Base-by-base conservation (phyloP, 768 basidiomycete genomes). In the Cyclocybe aegerita region DNA sequence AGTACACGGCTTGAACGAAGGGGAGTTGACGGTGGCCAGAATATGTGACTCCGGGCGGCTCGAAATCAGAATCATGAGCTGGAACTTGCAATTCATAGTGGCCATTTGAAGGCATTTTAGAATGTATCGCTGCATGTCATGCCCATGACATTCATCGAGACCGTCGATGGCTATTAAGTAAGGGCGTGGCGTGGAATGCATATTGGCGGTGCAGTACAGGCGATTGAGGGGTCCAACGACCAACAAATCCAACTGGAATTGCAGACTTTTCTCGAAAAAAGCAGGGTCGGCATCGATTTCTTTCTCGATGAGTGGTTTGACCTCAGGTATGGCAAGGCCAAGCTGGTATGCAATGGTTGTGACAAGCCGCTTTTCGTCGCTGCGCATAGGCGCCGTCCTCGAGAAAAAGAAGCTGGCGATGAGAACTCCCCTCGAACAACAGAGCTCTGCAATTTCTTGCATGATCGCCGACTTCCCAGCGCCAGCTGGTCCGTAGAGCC, bases 361-460 rank as follows among this genome's bases (percentile, higher is more conserved):
- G 6, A 71, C 48, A 7, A 72, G 58, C n/a, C 59, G 57, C 15
- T 51, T 52, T 7, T 59, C 60, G 5, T 58, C 57, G 2, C 58
- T 60, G 5, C 67, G 55, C 29, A 58, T 59, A 9, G 52, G 39
- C 37, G 61, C 62, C 12, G 60, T 59, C 12, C 63, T 50, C 0
- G 68, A 70, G 57, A 71, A 69, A 53, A 72, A 72, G 59, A 72
- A 72, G 35, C 63, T 67, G 0, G 64, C 68, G 32, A 61, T 65
- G 9, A 71, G 60, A 6, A 10, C 42, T 16, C 49, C 54, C 30
- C 23, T 14, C 39, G 39, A 51, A 46, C 41, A 59, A 16, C 63
- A 56, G 6, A 23, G 9, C 12, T 60, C 57, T 11, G 50, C 50
- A 10, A 52, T 52, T 1, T 31, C 46, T 39, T 47, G 50, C 7